Evolutionary conservation across 2,329 filamentous ascomycete species (phyloP).

Genomic region (Ramularia endophylla): DNA sequence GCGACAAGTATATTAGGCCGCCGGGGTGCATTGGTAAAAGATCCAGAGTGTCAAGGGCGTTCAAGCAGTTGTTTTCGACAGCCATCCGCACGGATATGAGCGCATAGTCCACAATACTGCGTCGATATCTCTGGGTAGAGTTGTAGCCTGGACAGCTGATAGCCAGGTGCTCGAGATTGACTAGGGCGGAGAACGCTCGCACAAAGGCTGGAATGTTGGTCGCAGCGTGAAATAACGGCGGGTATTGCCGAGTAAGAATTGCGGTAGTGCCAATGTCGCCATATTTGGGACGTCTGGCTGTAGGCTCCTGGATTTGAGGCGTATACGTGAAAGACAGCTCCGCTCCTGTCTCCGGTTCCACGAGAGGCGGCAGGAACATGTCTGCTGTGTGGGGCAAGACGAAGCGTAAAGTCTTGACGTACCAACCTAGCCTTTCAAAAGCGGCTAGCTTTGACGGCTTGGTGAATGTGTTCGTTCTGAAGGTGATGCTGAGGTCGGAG

Average conservation of each 20-base stretch:
- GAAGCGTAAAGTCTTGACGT: conserved; percentile 74
- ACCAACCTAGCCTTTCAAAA: conserved; percentile 68
- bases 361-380: conserved; percentile 77
- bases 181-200: conserved; percentile 61
- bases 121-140: conserved; percentile 60
- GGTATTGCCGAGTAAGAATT: conserved; percentile 78
- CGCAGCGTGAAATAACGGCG: conserved; percentile 81
- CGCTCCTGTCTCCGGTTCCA: conserved; percentile 68
- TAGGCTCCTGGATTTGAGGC: conserved; percentile 56
- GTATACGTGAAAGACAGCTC: conserved; percentile 79
- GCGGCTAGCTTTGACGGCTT: conserved; percentile 67
- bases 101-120: conserved; percentile 78
- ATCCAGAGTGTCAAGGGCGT: conserved; percentile 61
- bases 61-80: conserved; percentile 65
- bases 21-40: conserved; percentile 68
- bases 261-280: conserved; percentile 73
- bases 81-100: conserved; percentile 82
- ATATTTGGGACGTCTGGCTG: conserved; percentile 65
- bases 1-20: conserved; percentile 71
- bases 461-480: conserved; percentile 69
- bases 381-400: conserved; percentile 68
- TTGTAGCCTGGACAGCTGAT: conserved; percentile 71
- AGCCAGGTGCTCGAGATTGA: conserved; percentile 66
- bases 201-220: conserved; percentile 84
- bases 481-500: conserved; percentile 61